These are phyloP conservation scores for Leishmania arabica DNA, from an alignment of 208 protist genomes.

Conservation along the genomic window DNA sequence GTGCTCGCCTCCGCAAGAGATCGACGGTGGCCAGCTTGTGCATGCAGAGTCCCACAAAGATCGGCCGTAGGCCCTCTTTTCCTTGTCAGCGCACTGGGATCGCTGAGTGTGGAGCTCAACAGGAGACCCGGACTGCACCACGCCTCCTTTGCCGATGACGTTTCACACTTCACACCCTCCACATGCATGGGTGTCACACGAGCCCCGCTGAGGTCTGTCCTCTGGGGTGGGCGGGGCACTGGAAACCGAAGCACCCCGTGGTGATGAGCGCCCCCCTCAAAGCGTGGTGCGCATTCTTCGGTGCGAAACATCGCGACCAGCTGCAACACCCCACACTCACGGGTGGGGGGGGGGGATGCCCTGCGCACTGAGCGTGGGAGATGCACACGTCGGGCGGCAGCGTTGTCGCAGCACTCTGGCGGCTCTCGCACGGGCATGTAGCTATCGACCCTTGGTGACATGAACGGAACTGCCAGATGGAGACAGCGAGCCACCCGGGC, in stretches of 20 bases:
- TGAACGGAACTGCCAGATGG: neutral
- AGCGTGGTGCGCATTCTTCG: neutral
- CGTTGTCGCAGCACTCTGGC: neutral
- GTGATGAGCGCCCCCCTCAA: neutral
- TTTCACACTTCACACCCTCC: neutral
- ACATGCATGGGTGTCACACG: neutral
- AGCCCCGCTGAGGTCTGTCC: neutral
- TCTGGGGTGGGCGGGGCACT: neutral
- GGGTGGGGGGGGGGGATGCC: too few relatives aligned
- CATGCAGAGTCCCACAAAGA: neutral
- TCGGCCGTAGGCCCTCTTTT: neutral
- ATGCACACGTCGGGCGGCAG: neutral
- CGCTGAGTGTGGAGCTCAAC: neutral
- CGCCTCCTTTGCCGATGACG: neutral
- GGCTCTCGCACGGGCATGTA: neutral
- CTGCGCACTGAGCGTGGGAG: neutral
- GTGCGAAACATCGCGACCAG: neutral
- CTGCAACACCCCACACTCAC: neutral
- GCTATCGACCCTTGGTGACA: neutral
- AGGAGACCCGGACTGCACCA: neutral
- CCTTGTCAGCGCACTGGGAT: neutral
- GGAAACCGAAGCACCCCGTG: neutral
- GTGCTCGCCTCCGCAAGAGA: neutral
- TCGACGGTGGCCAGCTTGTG: neutral
- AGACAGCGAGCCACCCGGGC: neutral